phyloP scores from a whole-genome alignment of 2,329 filamentous ascomycete species.

The Penicillium sp. region DNA sequence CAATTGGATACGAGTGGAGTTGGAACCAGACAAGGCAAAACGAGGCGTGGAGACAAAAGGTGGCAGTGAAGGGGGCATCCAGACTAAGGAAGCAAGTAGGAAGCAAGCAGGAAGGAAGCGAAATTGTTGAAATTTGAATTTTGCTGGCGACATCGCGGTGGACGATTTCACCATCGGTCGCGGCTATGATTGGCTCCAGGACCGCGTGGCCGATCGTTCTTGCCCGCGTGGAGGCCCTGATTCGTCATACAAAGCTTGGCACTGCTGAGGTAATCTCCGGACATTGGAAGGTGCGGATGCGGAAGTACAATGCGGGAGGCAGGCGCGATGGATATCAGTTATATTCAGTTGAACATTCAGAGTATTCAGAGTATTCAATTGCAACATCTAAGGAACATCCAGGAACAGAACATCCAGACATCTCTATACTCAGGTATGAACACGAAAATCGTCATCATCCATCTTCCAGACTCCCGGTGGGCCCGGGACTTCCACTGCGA shows the following conservation, averaged over 20 bases:
- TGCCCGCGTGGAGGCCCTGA: slow-evolving; percentile 15
- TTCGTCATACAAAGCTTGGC: slow-evolving; percentile 20
- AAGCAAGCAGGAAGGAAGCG: not conserved
- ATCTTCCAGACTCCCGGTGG: slow-evolving; percentile 32
- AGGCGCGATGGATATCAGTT: not conserved
- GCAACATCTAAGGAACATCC: no score
- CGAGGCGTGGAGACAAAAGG: no score
- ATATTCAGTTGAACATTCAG: no score
- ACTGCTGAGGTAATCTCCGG: slow-evolving; percentile 8
- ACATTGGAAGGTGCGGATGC: not conserved
- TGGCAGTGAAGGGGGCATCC: no score
- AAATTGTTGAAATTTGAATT: slow-evolving; percentile 5
- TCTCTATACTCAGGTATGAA: no score
- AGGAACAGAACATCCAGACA: no score
- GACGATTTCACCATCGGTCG: slow-evolving; percentile 38
- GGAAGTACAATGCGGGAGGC: no score
- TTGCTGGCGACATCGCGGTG: slow-evolving; percentile 36
- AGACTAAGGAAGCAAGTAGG: no score
- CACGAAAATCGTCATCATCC: slow-evolving; percentile 27
- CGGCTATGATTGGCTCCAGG: slow-evolving; percentile 28
- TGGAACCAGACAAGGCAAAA: no score
- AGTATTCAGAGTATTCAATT: no score
- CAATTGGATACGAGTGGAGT: slow-evolving; percentile 6
- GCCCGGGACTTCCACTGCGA: slow-evolving; percentile 23
- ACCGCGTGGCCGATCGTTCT: slow-evolving; percentile 17